Conservation (phyloP, 331 rosid genomes). For the Quercus lobata region DNA sequence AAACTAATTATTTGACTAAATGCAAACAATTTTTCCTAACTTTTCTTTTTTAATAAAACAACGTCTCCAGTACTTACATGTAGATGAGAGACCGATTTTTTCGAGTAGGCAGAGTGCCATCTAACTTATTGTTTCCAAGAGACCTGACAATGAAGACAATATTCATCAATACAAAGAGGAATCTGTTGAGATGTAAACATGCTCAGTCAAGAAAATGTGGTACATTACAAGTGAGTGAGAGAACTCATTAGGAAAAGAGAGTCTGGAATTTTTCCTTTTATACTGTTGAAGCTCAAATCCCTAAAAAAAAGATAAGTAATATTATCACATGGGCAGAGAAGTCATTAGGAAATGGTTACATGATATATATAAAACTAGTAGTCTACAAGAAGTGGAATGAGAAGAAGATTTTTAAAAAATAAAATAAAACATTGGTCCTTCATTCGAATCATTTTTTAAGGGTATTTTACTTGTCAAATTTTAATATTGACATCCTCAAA, state of each 20-base stretch:
- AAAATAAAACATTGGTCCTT: neutral
- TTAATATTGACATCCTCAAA: no score
- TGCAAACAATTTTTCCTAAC: no score
- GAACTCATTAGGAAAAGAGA: conserved; percentile 60
- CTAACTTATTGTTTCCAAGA: conserved; percentile 73
- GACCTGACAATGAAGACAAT: conserved; percentile 37
- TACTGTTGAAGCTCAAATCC: conserved; percentile 85
- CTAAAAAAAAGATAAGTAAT: conserved; percentile 22
- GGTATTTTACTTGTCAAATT: no score
- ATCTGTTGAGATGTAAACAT: neutral
- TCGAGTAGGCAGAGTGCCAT: conserved; percentile 49
- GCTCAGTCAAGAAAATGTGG: neutral
- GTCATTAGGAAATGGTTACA: neutral
- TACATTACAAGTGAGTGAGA: conserved; percentile 54
- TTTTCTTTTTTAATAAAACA: neutral
- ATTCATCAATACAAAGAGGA: conserved; percentile 1
- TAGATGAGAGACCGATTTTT: conserved; percentile 40
- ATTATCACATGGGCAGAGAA: neutral
- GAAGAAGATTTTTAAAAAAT: no score
- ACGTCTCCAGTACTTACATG: conserved; percentile 49
- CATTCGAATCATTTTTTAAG: no score
- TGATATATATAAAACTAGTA: neutral
- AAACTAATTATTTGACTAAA: no score
- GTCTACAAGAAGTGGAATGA: neutral
- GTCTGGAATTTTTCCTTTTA: conserved; percentile 51